These are phyloP conservation scores for Exophiala phaeomuriformis DNA, from an alignment of 2,329 filamentous ascomycete genomes.

Conservation along the genomic window DNA sequence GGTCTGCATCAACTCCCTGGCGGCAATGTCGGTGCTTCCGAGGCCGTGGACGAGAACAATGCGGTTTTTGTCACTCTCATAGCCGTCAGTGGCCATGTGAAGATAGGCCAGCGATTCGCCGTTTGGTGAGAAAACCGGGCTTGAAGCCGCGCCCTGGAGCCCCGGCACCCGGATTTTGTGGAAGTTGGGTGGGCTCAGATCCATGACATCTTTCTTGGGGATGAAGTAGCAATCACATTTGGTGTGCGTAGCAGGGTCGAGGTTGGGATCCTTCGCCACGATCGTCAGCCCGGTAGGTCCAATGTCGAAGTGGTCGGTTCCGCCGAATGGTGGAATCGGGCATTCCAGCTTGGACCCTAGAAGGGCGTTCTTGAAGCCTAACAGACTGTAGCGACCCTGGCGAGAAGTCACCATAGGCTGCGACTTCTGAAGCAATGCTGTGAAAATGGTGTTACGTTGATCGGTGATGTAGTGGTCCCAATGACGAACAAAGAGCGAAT, in stretches of 20 bases:
- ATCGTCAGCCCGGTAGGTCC: constrained; percentile 35
- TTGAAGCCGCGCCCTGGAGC: constrained; percentile 40
- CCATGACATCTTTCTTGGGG: constrained; percentile 38
- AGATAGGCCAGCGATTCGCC: constrained; percentile 39
- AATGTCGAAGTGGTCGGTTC: constrained; percentile 42
- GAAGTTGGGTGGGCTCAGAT: constrained; percentile 30
- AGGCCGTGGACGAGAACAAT: constrained; percentile 39
- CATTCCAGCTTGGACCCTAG: constrained; percentile 38
- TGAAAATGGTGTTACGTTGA: constrained; percentile 46
- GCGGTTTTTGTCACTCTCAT: constrained; percentile 43
- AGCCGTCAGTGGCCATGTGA: constrained; percentile 40
- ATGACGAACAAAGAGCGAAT: constrained; percentile 46
- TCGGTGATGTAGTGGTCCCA: constrained; percentile 47
- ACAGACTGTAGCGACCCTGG: constrained; percentile 34
- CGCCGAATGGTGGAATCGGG: constrained; percentile 44
- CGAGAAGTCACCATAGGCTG: constrained; percentile 34
- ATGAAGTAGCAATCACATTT: constrained; percentile 42
- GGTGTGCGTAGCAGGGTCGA: constrained; percentile 43
- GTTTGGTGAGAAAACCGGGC: constrained; percentile 40
- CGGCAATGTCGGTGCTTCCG: constrained; percentile 32
- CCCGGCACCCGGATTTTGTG: constrained; percentile 30
- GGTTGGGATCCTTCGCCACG: constrained; percentile 40
- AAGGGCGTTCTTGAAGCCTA: constrained; percentile 40
- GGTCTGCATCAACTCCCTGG: constrained; percentile 30
- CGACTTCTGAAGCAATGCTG: constrained; percentile 40